Base-by-base conservation (phyloP, 305 asterid genomes). In the Fraxinus baroniana region DNA sequence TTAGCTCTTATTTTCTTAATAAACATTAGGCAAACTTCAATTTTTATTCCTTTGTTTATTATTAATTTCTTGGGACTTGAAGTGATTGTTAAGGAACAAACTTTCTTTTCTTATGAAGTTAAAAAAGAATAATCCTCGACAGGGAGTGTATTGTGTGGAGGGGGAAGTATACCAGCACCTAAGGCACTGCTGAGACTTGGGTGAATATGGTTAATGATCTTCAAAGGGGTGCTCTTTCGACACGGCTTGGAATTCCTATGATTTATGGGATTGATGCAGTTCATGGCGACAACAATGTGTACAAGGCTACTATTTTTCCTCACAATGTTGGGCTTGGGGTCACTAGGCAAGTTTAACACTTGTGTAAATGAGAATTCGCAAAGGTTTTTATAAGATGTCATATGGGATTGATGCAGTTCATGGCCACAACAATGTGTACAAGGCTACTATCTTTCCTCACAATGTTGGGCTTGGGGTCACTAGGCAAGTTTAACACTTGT, bases 111-210 rank as follows among this genome's bases (percentile, higher is more conserved):
- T 13, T 46, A 13, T 46, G 57, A 46, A 46, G 57, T 46, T 10
- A 36, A 39, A 20, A 24, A 20, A 24, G 0, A 17, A 20, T 5
- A 7, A 70, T 81, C 4, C 68, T 73, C 70, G 7, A 77, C 86
- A 91, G 93, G 94, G 83, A 91, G 94, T 86, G 90, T 91, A 32
- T 72, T 91, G 84, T 87, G 94, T 78, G 94, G 89, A 7, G 91
- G 90, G 28, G 94, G 93, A 20, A 89, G 93, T 85, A 83, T 78
- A 33, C 93, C 91, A n/a, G 86, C 87, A 52, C 89, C 90, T 5
- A 88, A 87, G 83, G 91, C 93, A 84, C 91, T 36, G 88, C 89
- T 26, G 86, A 89, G 86, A 79, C 71, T 10, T 91, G 94, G 94
- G 85, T 86, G 52, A 83, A 87, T 46, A 88, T 89, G 94, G 91